Evolutionary conservation across 2,329 filamentous ascomycete genomes (phyloP).

Genomic region (Fusarium siculi): DNA sequence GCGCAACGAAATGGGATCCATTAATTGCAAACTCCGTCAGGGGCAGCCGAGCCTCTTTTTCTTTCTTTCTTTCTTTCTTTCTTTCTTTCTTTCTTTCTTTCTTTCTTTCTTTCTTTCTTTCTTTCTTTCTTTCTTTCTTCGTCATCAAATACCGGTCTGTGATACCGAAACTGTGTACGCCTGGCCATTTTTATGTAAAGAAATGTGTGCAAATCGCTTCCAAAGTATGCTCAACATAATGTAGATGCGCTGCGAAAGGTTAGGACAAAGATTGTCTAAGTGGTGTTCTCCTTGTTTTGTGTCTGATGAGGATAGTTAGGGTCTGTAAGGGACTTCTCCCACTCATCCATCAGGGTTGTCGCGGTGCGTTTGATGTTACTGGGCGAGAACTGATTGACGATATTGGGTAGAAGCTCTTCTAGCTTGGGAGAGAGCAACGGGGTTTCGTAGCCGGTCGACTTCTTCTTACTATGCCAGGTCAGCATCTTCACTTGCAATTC

Average conservation of each 20-base stretch:
- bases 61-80: slow-evolving; percentile 7
- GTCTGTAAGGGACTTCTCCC: slow-evolving; percentile 72
- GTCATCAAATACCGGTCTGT: slow-evolving; percentile 40
- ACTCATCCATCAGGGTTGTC: slow-evolving; percentile 88
- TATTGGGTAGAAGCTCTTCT: slow-evolving; percentile 72
- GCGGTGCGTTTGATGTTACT: slow-evolving; percentile 84
- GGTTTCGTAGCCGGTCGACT: slow-evolving; percentile 46
- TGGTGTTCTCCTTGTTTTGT: slow-evolving; percentile 49
- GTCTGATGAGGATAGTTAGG: slow-evolving; percentile 43
- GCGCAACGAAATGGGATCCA: slow-evolving; percentile 13
- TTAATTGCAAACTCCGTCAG: slow-evolving; percentile 28
- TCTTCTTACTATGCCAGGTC: slow-evolving; percentile 47
- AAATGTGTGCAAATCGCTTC: slow-evolving; percentile 30
- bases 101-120: too few species aligned
- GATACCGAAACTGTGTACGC: slow-evolving; percentile 33
- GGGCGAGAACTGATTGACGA: slow-evolving; percentile 77
- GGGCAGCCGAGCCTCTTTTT: slow-evolving; percentile 25
- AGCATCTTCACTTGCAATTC: background rate
- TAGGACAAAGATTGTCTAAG: slow-evolving; percentile 25
- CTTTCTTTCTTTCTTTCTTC: background rate
- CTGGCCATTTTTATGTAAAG: slow-evolving; percentile 22
- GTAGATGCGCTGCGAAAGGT: slow-evolving; percentile 28
- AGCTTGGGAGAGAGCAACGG: slow-evolving; percentile 56
- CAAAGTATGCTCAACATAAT: slow-evolving; percentile 34
- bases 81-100: slow-evolving; percentile 19